These are phyloP conservation scores for Chlorella sp. DNA, from an alignment of 139 green algal genomes.

Conservation along the genomic window DNA sequence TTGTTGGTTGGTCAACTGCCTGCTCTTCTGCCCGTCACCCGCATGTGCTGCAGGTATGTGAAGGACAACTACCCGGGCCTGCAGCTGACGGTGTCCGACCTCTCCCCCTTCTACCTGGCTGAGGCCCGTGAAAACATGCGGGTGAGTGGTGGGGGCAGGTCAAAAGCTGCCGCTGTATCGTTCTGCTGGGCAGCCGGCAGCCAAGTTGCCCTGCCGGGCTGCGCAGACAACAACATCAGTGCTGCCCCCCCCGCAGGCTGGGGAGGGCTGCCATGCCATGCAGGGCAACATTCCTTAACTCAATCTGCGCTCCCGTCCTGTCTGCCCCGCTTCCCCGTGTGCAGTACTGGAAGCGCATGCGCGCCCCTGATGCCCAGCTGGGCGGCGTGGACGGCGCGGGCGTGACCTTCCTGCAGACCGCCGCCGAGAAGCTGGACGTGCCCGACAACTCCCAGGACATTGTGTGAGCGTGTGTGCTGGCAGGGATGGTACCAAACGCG, in stretches of 20 bases:
- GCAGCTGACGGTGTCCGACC: conserved; percentile 72
- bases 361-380: conserved; percentile 41
- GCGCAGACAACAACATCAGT: too few relatives aligned
- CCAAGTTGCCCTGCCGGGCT: background rate
- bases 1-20: too few relatives aligned
- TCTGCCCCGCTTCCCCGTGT: background rate
- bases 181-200: background rate
- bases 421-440: conserved; percentile 73
- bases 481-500: background rate
- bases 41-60: conserved; percentile 19
- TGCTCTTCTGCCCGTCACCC: too few relatives aligned
- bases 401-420: conserved; percentile 60
- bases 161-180: too few relatives aligned
- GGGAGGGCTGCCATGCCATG: too few relatives aligned
- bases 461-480: conserved; percentile 32
- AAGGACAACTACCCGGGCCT: conserved; percentile 80
- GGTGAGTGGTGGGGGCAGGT: background rate
- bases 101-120: conserved; percentile 89
- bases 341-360: conserved; percentile 64
- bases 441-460: conserved; percentile 73
- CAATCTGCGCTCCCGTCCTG: too few relatives aligned
- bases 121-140: conserved; percentile 66
- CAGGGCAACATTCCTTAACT: too few relatives aligned
- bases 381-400: conserved; percentile 59
- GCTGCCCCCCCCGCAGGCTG: too few relatives aligned